phyloP scores from a whole-genome alignment of 2,329 filamentous ascomycete genomes.

The Pezicula radicicola region DNA sequence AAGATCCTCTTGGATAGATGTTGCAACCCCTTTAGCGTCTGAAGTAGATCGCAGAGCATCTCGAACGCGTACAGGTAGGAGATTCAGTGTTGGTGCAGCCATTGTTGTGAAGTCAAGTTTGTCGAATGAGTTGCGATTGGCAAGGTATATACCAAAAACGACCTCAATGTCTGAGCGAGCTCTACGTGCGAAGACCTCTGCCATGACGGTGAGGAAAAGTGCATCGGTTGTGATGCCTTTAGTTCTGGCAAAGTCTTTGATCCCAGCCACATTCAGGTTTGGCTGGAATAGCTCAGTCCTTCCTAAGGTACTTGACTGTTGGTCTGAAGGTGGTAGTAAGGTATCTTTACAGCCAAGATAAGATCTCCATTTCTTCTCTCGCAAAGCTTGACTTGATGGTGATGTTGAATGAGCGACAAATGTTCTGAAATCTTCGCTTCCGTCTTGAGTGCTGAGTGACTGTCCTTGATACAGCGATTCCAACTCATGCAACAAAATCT shows the following conservation, averaged over 20 bases:
- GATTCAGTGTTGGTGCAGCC: conserved; percentile 70
- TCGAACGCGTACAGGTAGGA: conserved; percentile 67
- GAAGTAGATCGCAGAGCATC: conserved; percentile 18
- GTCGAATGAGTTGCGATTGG: conserved; percentile 62
- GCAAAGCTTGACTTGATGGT: conserved; percentile 15
- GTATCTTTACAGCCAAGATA: conserved; percentile 29
- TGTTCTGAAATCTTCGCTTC: conserved; percentile 12
- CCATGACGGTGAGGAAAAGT: conserved; percentile 71
- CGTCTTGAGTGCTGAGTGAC: conserved; percentile 1
- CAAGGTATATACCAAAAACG: conserved; percentile 77
- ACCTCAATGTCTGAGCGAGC: conserved; percentile 36
- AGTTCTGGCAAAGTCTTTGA: conserved; percentile 41
- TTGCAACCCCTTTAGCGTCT: conserved; percentile 49
- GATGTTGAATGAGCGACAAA: conserved; percentile 40
- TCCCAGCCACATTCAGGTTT: conserved; percentile 36
- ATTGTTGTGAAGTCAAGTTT: conserved; percentile 45
- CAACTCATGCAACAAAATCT: conserved; percentile 55
- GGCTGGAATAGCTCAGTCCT: conserved; percentile 43
- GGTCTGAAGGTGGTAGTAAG: conserved; percentile 34
- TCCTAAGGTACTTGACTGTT: neutral
- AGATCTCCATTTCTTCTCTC: conserved; percentile 36
- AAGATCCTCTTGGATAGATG: conserved; percentile 65
- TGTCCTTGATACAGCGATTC: conserved; percentile 36
- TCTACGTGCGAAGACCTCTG: conserved; percentile 35
- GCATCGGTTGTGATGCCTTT: conserved; percentile 68